Conservation (phyloP, 208 protist species). For the Borovskyia barvae region DNA sequence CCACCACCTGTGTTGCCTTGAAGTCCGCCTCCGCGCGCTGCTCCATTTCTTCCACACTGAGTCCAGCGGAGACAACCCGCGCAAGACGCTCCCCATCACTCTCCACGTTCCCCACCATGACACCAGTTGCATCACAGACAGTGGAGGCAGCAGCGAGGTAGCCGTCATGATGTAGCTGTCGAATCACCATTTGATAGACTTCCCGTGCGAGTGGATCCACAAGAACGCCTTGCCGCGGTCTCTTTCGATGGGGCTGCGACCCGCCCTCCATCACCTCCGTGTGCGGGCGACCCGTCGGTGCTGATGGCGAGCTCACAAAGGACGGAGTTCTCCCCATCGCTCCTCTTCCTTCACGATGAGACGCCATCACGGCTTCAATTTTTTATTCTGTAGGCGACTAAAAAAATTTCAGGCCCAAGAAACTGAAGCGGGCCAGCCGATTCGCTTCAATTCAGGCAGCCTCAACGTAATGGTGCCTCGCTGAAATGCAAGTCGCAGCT, state of each 20-base stretch:
- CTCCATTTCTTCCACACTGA: constrained; percentile 44
- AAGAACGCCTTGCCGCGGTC: constrained; percentile 43
- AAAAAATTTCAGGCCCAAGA: too few relatives aligned
- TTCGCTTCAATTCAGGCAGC: too few relatives aligned
- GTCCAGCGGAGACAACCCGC: constrained; percentile 42
- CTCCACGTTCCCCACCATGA: constrained; percentile 51
- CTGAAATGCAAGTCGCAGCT: too few relatives aligned
- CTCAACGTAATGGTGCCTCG: too few relatives aligned
- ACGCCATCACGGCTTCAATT: too few relatives aligned
- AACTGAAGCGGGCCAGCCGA: too few relatives aligned
- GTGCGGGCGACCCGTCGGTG: constrained; percentile 1
- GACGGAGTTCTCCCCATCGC: background rate
- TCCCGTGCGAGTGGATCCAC: constrained; percentile 44
- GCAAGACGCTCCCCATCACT: constrained; percentile 40
- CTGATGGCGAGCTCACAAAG: background rate
- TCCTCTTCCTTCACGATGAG: background rate
- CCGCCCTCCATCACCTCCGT: constrained; percentile 27
- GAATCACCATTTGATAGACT: constrained; percentile 77
- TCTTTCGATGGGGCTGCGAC: constrained; percentile 42
- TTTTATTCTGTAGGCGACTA: too few relatives aligned
- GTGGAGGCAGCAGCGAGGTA: constrained; percentile 64
- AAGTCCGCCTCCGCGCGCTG: constrained; percentile 36
- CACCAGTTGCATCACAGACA: constrained; percentile 73
- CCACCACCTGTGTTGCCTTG: constrained; percentile 52
- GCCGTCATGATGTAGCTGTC: constrained; percentile 82